Conservation (phyloP, 441 rosid species). For the Brassica hybrid region DNA sequence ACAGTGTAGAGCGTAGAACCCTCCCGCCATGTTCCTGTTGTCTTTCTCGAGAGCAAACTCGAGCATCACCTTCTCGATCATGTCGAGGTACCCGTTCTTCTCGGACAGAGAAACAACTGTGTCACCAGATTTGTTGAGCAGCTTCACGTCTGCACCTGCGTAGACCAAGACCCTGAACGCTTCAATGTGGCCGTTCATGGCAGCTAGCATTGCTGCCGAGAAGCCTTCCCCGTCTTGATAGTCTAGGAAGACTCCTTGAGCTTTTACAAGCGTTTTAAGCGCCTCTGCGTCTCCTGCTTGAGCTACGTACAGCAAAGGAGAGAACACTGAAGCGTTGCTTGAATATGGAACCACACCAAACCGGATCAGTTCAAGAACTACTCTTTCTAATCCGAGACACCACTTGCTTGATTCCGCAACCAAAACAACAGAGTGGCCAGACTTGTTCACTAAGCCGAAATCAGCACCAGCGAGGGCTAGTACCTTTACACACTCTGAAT, state of each 20-base stretch:
- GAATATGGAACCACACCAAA: conserved; percentile 66
- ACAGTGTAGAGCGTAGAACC: conserved; percentile 88
- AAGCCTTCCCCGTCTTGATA: conserved; percentile 82
- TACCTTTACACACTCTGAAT: conserved; percentile 58
- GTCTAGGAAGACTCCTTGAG: conserved; percentile 55
- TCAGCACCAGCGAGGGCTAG: conserved; percentile 84
- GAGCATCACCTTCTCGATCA: conserved; percentile 92
- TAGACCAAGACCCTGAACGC: conserved; percentile 75
- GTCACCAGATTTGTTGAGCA: conserved; percentile 67
- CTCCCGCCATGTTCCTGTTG: conserved; percentile 59
- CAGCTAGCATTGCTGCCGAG: conserved; percentile 88
- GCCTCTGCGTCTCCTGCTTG: conserved; percentile 80
- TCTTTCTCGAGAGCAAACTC: conserved; percentile 91
- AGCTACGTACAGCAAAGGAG: conserved; percentile 64
- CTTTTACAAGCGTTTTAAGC: conserved; percentile 53
- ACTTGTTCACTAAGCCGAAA: conserved; percentile 68
- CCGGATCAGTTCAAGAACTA: conserved; percentile 60
- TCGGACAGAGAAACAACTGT: conserved; percentile 74
- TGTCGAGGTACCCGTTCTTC: conserved; percentile 62
- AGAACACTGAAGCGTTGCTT: conserved; percentile 61
- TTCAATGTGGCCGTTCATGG: conserved; percentile 76
- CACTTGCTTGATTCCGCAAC: conserved; percentile 63
- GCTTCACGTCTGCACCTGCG: conserved; percentile 89
- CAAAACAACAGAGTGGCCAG: conserved; percentile 59
- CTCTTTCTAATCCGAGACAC: conserved; percentile 69